Evolutionary conservation across 352 stramenopile species (phyloP), one percentile per base, ranked within the genome.

Genomic region (Globisporangium spiculum): DNA sequence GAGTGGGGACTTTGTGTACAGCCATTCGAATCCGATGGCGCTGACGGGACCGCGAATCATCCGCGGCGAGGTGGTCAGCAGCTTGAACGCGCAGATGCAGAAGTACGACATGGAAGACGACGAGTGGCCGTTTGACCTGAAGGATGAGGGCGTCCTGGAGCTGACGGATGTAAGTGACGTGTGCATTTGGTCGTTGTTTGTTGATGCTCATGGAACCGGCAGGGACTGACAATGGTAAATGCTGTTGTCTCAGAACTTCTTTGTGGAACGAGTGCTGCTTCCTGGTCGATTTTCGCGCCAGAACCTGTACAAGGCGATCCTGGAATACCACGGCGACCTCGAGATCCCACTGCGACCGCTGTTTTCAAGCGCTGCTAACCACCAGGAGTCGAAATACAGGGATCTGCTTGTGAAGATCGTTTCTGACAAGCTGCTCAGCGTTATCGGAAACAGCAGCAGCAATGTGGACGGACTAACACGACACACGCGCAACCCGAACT

Each of bases 21-120:
- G 81, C 24, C 84, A 93, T 60, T 65, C 77, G 14, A 91, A 93
- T 22, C 80, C 84, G 22, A 91, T 91, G 81, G 84, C 81, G 5
- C 61, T 87, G 0, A 93, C 86, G 3, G 82, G 86, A 4, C 84
- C 86, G 14, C 77, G 79, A 4, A 72, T 80, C 1, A 84, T 91
- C 57, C 48, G 74, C 5, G 81, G 81, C 4, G 78, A 89, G 18
- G 64, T 78, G 3, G 76, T 93, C 16, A 80, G 72, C 67, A 89
- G 81, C 58, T 53, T 90, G 22, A 77, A 88, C 58, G 70, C 81
- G 8, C 81, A 90, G 60, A 91, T 91, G 83, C 78, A 86, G 32
- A 77, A 86, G 38, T 90, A 83, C 41, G 78, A 88, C 53, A 48
- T 44, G 3, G 84, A 90, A 57, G 84, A 91, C 66, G 75, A 65